These are phyloP conservation scores for Testicularia cyperi DNA, from an alignment of 1,284 basidiomycete genomes.

Conservation along the genomic window DNA sequence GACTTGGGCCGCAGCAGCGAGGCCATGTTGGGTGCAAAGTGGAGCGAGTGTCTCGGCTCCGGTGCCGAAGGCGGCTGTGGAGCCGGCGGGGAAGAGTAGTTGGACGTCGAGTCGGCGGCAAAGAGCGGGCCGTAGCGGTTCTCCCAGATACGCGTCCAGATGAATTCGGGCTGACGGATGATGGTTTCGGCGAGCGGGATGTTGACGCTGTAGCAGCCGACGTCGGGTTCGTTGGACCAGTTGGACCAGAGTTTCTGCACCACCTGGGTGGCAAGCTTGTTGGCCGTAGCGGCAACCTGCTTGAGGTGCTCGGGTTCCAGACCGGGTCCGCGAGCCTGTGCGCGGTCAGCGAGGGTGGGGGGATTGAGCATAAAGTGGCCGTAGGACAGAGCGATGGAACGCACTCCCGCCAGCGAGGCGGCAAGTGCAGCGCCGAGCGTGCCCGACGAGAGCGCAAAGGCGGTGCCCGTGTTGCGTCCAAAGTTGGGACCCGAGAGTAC, in stretches of 20 bases:
- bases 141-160: conserved; percentile 55
- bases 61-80: conserved; percentile 34
- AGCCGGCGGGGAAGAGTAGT: conserved; percentile 12
- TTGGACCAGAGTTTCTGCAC: conserved; percentile 41
- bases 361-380: conserved; percentile 49
- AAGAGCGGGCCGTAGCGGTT: conserved; percentile 44
- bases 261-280: conserved; percentile 25
- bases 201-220: conserved; percentile 54
- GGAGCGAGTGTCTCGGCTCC: conserved; percentile 24
- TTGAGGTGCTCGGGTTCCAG: conserved; percentile 13
- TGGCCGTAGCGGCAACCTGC: conserved; percentile 20
- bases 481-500: conserved; percentile 58
- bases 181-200: conserved; percentile 53
- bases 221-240: conserved; percentile 45
- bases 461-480: conserved; percentile 56
- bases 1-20: conserved; percentile 39
- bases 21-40: conserved; percentile 53
- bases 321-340: conserved; percentile 16
- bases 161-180: conserved; percentile 36
- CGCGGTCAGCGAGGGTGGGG: conserved; percentile 29
- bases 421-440: conserved; percentile 56
- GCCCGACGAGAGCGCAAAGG: conserved; percentile 56
- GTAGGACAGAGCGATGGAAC: conserved; percentile 49
- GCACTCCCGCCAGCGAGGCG: conserved; percentile 44
- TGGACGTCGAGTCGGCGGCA: conserved; percentile 12